Percentiles rank a stretch among this genome's conserved stretches.
Conservation (phyloP, 495 filamentous ascomycete genomes). For the Aspergillus carlsbadensis region DNA sequence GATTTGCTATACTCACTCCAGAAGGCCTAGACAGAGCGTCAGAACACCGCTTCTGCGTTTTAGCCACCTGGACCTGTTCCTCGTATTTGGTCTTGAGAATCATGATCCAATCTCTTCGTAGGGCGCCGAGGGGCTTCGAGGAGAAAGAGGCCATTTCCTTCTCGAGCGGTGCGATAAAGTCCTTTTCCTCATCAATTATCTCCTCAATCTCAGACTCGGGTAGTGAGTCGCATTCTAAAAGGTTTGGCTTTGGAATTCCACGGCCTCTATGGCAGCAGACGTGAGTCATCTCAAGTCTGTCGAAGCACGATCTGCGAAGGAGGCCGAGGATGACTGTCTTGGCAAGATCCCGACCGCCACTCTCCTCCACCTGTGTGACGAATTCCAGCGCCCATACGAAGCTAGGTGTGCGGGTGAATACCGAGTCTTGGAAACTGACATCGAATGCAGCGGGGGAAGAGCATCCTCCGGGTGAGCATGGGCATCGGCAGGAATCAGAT, state of each 20-base stretch:
- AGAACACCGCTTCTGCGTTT: not conserved
- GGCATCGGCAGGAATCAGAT: not conserved
- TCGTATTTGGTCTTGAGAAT: not conserved
- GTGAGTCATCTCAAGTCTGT: not conserved
- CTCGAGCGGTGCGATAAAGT: not conserved
- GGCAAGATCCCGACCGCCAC: not conserved
- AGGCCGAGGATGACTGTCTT: not conserved
- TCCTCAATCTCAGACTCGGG: not conserved
- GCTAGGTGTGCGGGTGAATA: not conserved
- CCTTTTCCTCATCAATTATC: not conserved
- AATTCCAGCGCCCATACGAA: conserved; percentile 1
- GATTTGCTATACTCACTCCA: no score
- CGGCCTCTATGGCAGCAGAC: not conserved
- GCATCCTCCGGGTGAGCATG: not conserved
- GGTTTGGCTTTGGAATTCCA: not conserved
- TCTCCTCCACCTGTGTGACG: not conserved
- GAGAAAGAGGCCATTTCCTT: not conserved
- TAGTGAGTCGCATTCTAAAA: not conserved
- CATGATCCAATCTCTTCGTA: not conserved
- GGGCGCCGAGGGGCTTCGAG: not conserved
- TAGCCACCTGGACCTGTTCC: not conserved
- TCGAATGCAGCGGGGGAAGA: not conserved
- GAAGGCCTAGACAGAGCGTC: no score
- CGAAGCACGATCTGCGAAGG: not conserved
- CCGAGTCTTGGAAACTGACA: not conserved